Evolutionary conservation across 495 filamentous ascomycete genomes (phyloP), one percentile per base, ranked within the genome.

Genomic region (Penicillium coffeae): DNA sequence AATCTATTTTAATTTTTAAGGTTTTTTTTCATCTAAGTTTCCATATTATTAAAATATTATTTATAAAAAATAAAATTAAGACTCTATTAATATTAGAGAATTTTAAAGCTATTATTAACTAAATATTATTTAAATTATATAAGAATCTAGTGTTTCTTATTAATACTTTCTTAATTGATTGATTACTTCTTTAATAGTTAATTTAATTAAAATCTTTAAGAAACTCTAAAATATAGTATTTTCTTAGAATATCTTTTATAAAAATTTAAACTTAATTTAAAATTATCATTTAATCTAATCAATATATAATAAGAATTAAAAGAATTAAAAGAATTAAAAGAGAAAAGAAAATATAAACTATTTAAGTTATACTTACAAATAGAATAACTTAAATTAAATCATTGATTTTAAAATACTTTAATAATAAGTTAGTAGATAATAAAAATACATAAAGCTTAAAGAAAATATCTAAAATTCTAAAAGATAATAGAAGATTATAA

Each of bases 21-120:
- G 10, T 30, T 5, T 30, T 30, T 30, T 30, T 30, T 30, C 10
- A 30, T 30, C 25, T 30, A 30, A 30, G 10, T 30, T 37, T 37
- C 15, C n/a, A 14, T 6, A 7, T 14, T 37, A 37, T 14, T 7
- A 7, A 37, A 37, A 14, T 37, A 7, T 14, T 37, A 37, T 37
- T 37, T 37, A 3, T 37, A 37, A 18, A 7, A 18, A 37, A 6
- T 37, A 6, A 37, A 18, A 37, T 37, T 37, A 6, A 37, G 12
- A 37, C n/a, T 14, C n/a, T 37, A 37, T 14, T 37, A 37, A 37
- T 6, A n/a, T 14, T 6, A 37, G n/a, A 14, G 34, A 51, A 19
- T 38, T 25, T 56, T 50, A 37, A 45, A 32, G 42, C 56, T 51
- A 30, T 30, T 30, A 30, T 30, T 10, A 30, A 30, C 25, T 30